Evolutionary conservation across 1,284 basidiomycete genomes (phyloP).

Genomic region (Cryptococcus sp.): DNA sequence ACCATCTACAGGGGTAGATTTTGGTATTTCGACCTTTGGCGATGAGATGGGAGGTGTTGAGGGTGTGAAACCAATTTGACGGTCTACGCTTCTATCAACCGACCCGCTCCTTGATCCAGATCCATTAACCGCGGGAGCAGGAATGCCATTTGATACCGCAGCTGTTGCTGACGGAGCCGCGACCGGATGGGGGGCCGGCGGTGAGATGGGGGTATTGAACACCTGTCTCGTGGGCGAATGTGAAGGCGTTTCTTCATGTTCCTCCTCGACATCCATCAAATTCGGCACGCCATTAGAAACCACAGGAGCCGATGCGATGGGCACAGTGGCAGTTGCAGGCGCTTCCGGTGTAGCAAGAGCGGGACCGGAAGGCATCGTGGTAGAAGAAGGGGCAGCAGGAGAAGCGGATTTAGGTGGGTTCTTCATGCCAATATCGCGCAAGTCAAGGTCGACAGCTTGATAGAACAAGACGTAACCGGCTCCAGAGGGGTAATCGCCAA

Average conservation of each 20-base stretch:
- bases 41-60: not conserved
- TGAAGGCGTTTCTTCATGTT: slow-evolving; percentile 6
- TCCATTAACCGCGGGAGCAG: not conserved
- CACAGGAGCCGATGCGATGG: not conserved
- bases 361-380: not conserved
- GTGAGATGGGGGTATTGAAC: too few species aligned
- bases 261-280: not conserved
- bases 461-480: slow-evolving; percentile 97
- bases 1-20: not conserved
- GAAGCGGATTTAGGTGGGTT: slow-evolving; percentile 7
- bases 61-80: not conserved
- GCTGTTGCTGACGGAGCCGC: not conserved
- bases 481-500: slow-evolving; percentile 82
- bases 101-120: slow-evolving; percentile 2
- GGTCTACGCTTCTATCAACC: not conserved
- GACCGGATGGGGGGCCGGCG: too few species aligned
- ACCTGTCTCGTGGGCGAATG: slow-evolving; percentile 2
- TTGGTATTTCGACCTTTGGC: not conserved
- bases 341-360: not conserved
- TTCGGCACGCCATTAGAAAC: not conserved
- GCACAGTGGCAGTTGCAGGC: not conserved
- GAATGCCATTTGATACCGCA: not conserved
- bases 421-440: slow-evolving; percentile 58
- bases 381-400: not conserved
- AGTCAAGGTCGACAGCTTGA: slow-evolving; percentile 82